phyloP scores from a whole-genome alignment of 345 rosid species.

The Moricandia moricandioides region DNA sequence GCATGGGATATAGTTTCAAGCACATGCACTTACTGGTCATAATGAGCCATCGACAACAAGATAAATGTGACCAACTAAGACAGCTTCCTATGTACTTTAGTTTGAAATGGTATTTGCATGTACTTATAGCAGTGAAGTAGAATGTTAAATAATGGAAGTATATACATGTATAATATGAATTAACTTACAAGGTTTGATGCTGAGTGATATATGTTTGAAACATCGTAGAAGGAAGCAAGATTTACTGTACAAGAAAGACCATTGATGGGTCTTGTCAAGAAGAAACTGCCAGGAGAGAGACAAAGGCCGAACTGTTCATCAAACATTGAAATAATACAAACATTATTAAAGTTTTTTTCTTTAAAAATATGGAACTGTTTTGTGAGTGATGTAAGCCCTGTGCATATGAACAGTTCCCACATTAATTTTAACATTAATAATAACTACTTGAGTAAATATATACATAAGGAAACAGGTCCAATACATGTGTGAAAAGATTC shows the following conservation, averaged over 20 bases:
- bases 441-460: constrained; percentile 16
- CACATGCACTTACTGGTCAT: constrained; percentile 22
- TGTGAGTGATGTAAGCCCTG: constrained; percentile 39
- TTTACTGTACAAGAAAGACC: constrained; percentile 32
- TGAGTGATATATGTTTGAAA: constrained; percentile 14
- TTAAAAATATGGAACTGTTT: constrained; percentile 1
- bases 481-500: constrained; percentile 36
- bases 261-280: constrained; percentile 39
- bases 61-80: constrained; percentile 27
- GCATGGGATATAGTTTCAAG: constrained; percentile 9
- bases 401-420: constrained; percentile 29
- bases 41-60: constrained; percentile 21
- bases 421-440: constrained; percentile 18
- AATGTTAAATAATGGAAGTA: not conserved
- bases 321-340: constrained; percentile 36
- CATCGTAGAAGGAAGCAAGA: constrained; percentile 20
- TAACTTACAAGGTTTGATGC: constrained; percentile 18
- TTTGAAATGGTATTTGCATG: constrained; percentile 29
- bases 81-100: constrained; percentile 16
- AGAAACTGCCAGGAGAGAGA: constrained; percentile 32
- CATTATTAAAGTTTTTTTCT: not conserved
- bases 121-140: constrained; percentile 6
- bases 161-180: not conserved
- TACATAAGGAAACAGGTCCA: constrained; percentile 24
- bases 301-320: constrained; percentile 38